A percentile compares a stretch with the other conserved stretches of the same genome.
phyloP scores from a whole-genome alignment of 2,329 filamentous ascomycete genomes.

The Cordyceps militaris region DNA sequence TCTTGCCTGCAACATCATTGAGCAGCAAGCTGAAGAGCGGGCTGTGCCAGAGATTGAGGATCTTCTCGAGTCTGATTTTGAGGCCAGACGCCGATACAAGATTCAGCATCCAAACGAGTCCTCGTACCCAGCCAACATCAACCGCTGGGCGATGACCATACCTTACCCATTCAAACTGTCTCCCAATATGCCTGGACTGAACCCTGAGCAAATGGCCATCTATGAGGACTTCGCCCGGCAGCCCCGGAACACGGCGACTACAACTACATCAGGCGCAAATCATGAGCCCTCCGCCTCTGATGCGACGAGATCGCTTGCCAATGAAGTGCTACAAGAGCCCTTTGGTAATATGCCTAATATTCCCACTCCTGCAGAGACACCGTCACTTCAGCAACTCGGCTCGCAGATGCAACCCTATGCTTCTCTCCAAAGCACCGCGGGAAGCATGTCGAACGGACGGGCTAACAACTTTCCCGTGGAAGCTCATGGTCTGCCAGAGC shows the following conservation, averaged over 20 bases:
- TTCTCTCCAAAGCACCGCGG: conserved; percentile 38
- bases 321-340: conserved; percentile 57
- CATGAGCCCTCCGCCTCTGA: conserved; percentile 54
- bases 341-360: conserved; percentile 51
- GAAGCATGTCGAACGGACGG: conserved; percentile 43
- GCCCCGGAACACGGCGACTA: conserved; percentile 54
- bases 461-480: conserved; percentile 43
- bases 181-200: conserved; percentile 62
- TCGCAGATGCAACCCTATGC: conserved; percentile 50
- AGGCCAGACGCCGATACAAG: conserved; percentile 69
- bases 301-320: conserved; percentile 53
- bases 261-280: conserved; percentile 36
- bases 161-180: conserved; percentile 88
- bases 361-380: conserved; percentile 53
- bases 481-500: conserved; percentile 43
- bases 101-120: conserved; percentile 71
- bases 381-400: conserved; percentile 45
- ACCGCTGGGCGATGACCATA: conserved; percentile 87
- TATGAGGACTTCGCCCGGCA: conserved; percentile 95
- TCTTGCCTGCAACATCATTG: conserved; percentile 84
- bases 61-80: conserved; percentile 75
- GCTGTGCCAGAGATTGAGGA: conserved; percentile 93
- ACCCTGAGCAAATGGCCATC: conserved; percentile 86
- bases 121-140: conserved; percentile 75
- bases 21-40: conserved; percentile 90